phyloP scores from a whole-genome alignment of 495 filamentous ascomycete genomes.

The Chaetomium tenue region DNA sequence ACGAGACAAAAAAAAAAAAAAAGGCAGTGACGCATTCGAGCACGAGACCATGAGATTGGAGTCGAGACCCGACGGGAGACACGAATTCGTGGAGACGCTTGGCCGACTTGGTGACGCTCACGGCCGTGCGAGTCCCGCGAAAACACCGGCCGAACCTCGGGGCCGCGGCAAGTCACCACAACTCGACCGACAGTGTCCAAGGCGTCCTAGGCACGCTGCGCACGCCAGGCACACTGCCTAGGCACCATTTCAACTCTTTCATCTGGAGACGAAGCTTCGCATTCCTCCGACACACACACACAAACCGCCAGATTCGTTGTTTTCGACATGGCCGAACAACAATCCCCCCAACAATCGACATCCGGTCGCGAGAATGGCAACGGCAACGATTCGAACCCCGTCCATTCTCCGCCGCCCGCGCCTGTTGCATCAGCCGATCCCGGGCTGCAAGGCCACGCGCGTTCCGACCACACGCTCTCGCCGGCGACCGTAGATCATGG shows the following conservation, averaged over 20 bases:
- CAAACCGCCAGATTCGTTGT: neutral
- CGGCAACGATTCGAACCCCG: slow-evolving; percentile 25
- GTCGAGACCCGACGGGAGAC: slow-evolving; percentile 20
- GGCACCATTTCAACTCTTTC: neutral
- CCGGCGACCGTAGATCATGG: slow-evolving; percentile 36
- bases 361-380: slow-evolving; percentile 11
- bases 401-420: slow-evolving; percentile 45
- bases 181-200: neutral
- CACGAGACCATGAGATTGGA: slow-evolving; percentile 34
- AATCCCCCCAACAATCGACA: slow-evolving; percentile 15
- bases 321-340: slow-evolving; percentile 17
- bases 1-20: slow-evolving; percentile 11
- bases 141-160: neutral
- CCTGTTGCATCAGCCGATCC: slow-evolving; percentile 52
- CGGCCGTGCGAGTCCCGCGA: neutral
- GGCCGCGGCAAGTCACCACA: neutral
- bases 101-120: slow-evolving; percentile 22
- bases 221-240: neutral
- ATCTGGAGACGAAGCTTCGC: neutral
- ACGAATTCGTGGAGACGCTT: slow-evolving; percentile 27
- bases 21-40: no score
- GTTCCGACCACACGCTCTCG: slow-evolving; percentile 25
- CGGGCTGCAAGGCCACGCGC: slow-evolving; percentile 33
- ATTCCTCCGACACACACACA: no score
- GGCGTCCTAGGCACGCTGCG: neutral